Evolutionary conservation across 176 grass and related monocot genomes (phyloP), one percentile per base, ranked within the genome.

Genomic region (Cymbopogon citratus): DNA sequence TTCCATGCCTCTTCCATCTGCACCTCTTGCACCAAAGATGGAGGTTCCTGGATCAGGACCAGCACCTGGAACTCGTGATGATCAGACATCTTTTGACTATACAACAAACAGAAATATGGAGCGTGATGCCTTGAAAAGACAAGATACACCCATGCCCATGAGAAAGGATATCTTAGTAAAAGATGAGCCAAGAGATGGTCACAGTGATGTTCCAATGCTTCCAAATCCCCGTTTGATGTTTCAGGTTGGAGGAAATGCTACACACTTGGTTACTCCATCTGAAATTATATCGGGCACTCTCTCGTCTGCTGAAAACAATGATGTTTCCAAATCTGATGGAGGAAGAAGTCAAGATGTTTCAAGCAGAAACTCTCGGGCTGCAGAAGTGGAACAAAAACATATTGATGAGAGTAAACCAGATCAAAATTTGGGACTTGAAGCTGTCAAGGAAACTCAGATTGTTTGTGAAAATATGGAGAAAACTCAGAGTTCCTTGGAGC

Each of bases 201-300:
- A 89, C 43, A 80, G 63, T 82, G 85, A 93, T 76, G 61, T 64
- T 84, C 24, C 89, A 28, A 69, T 86, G 76, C 74, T 88, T 75
- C 82, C 82, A 23, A 95, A 95, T 88, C 85, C 93, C 61, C 91
- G 67, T 77, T 43, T 90, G 80, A 89, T 94, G 75, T 91, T 95
- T 90, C 94, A 88, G 66, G 87, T 71, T 79, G 92, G 90, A 85
- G 79, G 85, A 19, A 86, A 93, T 48, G 15, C 88, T 57, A 91
- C 93, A 70, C 97, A 99, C 74, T 84, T 99, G 46, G 87, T 99
- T 84, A 99, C 97, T 91, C 97, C 93, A 5, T 93, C 90, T 82
- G 92, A 95, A 93, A 93, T 99, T 77, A 89, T 98, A 83, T 91
- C 96, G 3, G 96, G 96, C 12, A 78, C 87, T 76, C 81, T 95